Conservation (phyloP, 148 eudicot species). For the Salicornia ramosissima region DNA sequence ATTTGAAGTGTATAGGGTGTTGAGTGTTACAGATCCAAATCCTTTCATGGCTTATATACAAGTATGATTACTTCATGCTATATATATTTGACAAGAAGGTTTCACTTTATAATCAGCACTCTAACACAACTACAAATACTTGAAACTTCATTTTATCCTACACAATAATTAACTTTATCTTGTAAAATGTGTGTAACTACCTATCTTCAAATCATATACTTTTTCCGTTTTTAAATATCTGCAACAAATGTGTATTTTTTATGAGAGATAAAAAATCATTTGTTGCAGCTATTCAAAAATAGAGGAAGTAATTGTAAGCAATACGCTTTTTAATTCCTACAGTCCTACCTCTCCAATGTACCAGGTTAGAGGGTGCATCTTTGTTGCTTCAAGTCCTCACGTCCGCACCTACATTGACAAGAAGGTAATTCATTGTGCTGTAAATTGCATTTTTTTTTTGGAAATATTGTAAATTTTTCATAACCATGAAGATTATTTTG, state of each 20-base stretch:
- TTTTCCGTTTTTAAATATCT: too few species aligned
- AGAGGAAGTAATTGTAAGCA: neutral
- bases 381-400: conserved; percentile 98
- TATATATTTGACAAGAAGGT: too few species aligned
- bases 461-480: neutral
- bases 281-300: too few species aligned
- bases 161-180: too few species aligned
- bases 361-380: conserved; percentile 81
- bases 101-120: too few species aligned
- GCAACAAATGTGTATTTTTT: too few species aligned
- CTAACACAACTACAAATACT: too few species aligned
- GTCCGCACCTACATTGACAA: conserved; percentile 62
- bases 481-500: neutral
- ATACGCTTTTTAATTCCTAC: neutral
- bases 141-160: too few species aligned
- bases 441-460: neutral
- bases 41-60: conserved; percentile 96
- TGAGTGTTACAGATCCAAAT: conserved; percentile 87
- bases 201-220: too few species aligned
- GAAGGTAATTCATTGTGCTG: conserved; percentile 34
- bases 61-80: conserved; percentile 26
- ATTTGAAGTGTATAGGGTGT: conserved; percentile 87
- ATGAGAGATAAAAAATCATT: too few species aligned
- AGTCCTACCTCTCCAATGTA: neutral
- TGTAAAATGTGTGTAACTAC: too few species aligned